These are phyloP conservation scores for Cystofilobasidium macerans DNA, from an alignment of 768 basidiomycete species.

Conservation along the genomic window DNA sequence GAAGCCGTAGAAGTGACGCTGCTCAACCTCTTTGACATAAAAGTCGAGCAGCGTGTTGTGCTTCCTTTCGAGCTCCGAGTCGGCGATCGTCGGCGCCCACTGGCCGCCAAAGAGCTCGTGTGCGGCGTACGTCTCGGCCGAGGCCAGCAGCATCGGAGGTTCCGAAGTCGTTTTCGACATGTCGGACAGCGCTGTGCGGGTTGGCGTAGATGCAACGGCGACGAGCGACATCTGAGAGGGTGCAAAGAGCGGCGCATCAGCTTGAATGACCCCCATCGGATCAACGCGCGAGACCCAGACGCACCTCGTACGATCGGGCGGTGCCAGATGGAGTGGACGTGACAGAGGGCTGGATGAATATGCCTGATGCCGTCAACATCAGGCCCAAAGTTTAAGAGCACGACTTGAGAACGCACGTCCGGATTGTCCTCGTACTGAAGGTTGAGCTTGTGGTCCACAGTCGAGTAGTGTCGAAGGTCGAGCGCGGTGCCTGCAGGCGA, in stretches of 20 bases:
- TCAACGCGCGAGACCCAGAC: background rate
- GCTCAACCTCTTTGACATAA: slow-evolving; percentile 10
- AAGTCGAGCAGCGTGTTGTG: slow-evolving; percentile 3
- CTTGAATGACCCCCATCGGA: background rate
- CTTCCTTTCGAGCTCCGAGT: slow-evolving; percentile 4
- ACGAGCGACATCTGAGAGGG: slow-evolving; percentile 12
- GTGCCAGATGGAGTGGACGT: background rate
- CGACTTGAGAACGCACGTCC: too few species aligned
- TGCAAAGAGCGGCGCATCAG: background rate
- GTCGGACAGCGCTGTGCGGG: background rate
- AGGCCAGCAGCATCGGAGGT: slow-evolving; percentile 2
- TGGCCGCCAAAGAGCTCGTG: slow-evolving; percentile 4
- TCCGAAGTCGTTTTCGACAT: background rate
- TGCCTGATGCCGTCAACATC: too few species aligned
- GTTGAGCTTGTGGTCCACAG: background rate
- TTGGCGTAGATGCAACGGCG: background rate
- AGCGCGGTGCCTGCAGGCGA: slow-evolving; percentile 11
- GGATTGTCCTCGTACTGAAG: slow-evolving; percentile 10
- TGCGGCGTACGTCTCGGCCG: background rate
- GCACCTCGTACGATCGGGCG: background rate
- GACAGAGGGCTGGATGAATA: too few species aligned
- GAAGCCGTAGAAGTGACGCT: background rate
- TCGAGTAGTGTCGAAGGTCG: slow-evolving; percentile 12
- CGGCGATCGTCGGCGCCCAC: background rate
- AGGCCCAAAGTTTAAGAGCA: too few species aligned